Conservation (phyloP, 2,329 filamentous ascomycete species). For the Coleophoma eucalyptorum region DNA sequence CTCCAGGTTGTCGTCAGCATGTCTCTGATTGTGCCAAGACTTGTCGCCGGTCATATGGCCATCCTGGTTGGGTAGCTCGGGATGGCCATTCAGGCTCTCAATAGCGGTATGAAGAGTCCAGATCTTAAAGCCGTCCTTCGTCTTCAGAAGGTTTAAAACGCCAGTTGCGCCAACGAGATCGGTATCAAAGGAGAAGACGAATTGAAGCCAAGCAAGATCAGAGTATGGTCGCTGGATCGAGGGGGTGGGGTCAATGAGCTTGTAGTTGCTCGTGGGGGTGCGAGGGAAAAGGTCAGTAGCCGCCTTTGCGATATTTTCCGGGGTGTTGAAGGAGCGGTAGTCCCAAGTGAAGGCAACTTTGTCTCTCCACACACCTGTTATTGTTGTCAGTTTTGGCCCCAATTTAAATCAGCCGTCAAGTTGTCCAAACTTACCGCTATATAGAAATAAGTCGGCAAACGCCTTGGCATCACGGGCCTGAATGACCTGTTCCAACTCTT, state of each 20-base stretch:
- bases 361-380: constrained; percentile 30
- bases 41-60: not conserved
- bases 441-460: not conserved
- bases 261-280: constrained; percentile 21
- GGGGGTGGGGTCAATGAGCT: constrained; percentile 12
- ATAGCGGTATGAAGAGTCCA: constrained; percentile 31
- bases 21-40: not conserved
- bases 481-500: not conserved
- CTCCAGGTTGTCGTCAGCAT: not conserved
- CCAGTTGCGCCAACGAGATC: constrained; percentile 25
- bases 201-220: constrained; percentile 26
- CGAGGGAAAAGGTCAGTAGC: constrained; percentile 27
- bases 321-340: constrained; percentile 31
- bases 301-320: constrained; percentile 25
- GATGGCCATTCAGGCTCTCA: constrained; percentile 23
- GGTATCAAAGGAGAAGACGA: constrained; percentile 28
- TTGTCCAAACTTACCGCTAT: not conserved
- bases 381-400: not conserved
- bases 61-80: not conserved
- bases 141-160: constrained; percentile 28
- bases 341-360: constrained; percentile 33
- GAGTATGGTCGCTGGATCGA: constrained; percentile 22
- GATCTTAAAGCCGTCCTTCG: constrained; percentile 28
- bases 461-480: not conserved
- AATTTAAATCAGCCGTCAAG: not conserved